These are phyloP conservation scores for Musa schizocarpa DNA, from an alignment of 176 grass and related monocot genomes.

Conservation along the genomic window DNA sequence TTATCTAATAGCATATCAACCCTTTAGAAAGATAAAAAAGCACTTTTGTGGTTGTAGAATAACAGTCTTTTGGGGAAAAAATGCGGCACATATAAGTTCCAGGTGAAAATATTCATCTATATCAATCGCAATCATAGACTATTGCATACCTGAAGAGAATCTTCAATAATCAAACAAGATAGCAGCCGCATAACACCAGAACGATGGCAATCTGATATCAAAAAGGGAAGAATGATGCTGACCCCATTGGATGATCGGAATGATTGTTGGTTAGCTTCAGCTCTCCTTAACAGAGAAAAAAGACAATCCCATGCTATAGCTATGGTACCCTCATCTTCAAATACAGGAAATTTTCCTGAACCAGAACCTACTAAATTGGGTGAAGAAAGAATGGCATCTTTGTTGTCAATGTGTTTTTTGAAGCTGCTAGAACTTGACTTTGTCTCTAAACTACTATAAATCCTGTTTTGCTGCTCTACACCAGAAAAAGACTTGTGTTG, in stretches of 20 bases:
- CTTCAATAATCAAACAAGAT: conserved; percentile 96
- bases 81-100: background rate
- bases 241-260: conserved; percentile 86
- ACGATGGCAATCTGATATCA: conserved; percentile 71
- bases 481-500: conserved; percentile 82
- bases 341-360: conserved; percentile 61
- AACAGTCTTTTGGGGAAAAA: too few species aligned
- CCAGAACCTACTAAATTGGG: conserved; percentile 61
- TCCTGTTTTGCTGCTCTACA: conserved; percentile 57
- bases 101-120: background rate
- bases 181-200: conserved; percentile 75
- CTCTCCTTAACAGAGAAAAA: conserved; percentile 91
- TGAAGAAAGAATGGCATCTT: conserved; percentile 72
- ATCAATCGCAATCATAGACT: conserved; percentile 9
- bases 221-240: conserved; percentile 73
- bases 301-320: conserved; percentile 97
- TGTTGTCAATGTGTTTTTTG: conserved; percentile 58
- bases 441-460: conserved; percentile 39
- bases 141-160: conserved; percentile 74
- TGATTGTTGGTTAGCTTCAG: conserved; percentile 89
- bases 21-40: background rate
- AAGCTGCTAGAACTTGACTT: conserved; percentile 40
- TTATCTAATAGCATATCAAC: conserved; percentile 8
- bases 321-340: conserved; percentile 91
- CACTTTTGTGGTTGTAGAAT: too few species aligned